Percentiles rank a stretch among this genome's conserved stretches.
Evolutionary conservation across 2,329 filamentous ascomycete species (phyloP).

Genomic region (Calonectria pteridis): DNA sequence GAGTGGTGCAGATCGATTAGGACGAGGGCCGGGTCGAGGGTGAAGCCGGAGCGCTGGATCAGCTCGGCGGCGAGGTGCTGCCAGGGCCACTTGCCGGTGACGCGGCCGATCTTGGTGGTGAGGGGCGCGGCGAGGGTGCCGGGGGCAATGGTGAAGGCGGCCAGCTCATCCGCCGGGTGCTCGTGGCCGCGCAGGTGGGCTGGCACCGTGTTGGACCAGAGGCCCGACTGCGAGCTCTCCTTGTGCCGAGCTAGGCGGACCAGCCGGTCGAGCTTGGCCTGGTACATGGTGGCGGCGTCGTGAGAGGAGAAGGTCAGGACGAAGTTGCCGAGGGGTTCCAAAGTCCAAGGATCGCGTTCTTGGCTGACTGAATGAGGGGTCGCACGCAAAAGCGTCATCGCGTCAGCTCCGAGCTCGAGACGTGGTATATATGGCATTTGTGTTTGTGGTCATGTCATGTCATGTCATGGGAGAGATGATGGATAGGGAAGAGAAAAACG

Average conservation of each 20-base stretch:
- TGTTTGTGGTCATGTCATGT: too few species aligned
- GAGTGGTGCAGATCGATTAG: conserved; percentile 48
- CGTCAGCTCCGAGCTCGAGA: neutral
- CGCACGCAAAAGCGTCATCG: neutral
- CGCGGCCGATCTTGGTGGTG: conserved; percentile 33
- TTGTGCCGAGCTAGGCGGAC: conserved; percentile 48
- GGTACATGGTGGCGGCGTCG: conserved; percentile 72
- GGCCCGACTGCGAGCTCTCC: conserved; percentile 43
- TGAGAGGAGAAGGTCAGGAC: conserved; percentile 75
- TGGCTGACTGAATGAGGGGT: conserved; percentile 65
- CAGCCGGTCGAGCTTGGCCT: conserved; percentile 52
- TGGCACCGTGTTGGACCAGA: conserved; percentile 48
- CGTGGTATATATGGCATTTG: neutral
- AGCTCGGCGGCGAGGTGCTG: conserved; percentile 38
- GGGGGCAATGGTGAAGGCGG: conserved; percentile 46
- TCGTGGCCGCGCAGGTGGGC: conserved; percentile 37
- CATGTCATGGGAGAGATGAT: neutral
- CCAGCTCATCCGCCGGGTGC: conserved; percentile 40
- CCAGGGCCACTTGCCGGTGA: conserved; percentile 43
- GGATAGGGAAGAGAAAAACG: neutral
- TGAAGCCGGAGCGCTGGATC: conserved; percentile 37
- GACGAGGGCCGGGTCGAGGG: conserved; percentile 45
- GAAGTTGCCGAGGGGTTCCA: conserved; percentile 75
- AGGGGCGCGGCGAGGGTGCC: conserved; percentile 36
- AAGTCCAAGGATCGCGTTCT: conserved; percentile 71